These are phyloP conservation scores for Colletotrichum trifolii DNA, from an alignment of 2,329 filamentous ascomycete species.

Conservation along the genomic window DNA sequence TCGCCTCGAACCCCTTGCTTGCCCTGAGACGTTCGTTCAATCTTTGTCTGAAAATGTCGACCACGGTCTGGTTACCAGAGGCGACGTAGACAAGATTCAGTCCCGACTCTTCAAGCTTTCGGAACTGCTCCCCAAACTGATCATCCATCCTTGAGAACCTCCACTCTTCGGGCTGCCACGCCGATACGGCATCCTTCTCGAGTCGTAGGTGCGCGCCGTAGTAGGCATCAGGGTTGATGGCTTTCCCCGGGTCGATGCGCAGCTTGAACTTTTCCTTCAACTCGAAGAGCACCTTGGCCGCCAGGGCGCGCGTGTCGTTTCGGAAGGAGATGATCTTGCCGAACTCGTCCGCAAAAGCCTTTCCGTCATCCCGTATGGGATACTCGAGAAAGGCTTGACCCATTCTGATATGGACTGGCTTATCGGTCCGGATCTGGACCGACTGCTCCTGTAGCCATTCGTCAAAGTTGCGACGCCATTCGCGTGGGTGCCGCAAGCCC, in stretches of 20 bases:
- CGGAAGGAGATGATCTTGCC: slow-evolving; percentile 48
- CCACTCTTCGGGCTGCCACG: slow-evolving; percentile 45
- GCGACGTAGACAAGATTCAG: slow-evolving; percentile 45
- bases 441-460: slow-evolving; percentile 42
- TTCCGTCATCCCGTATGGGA: slow-evolving; percentile 48
- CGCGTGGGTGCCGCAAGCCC: slow-evolving; percentile 39
- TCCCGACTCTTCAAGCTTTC: slow-evolving; percentile 40
- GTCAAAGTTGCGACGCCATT: slow-evolving; percentile 45
- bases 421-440: slow-evolving; percentile 5
- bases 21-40: slow-evolving; percentile 22
- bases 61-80: slow-evolving; percentile 43
- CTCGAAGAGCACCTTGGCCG: slow-evolving; percentile 42
- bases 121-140: slow-evolving; percentile 45
- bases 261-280: slow-evolving; percentile 39
- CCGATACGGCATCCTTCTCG: slow-evolving; percentile 45
- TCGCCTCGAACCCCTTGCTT: neutral
- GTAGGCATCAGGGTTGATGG: slow-evolving; percentile 42
- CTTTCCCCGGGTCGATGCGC: slow-evolving; percentile 40
- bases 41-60: slow-evolving; percentile 40
- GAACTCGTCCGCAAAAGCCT: slow-evolving; percentile 46
- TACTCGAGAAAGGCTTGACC: slow-evolving; percentile 51
- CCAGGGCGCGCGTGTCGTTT: slow-evolving; percentile 44
- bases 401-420: slow-evolving; percentile 43
- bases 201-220: slow-evolving; percentile 47
- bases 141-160: slow-evolving; percentile 45